Base-by-base conservation (phyloP, 2,329 filamentous ascomycete genomes). In the Knufia petricola region DNA sequence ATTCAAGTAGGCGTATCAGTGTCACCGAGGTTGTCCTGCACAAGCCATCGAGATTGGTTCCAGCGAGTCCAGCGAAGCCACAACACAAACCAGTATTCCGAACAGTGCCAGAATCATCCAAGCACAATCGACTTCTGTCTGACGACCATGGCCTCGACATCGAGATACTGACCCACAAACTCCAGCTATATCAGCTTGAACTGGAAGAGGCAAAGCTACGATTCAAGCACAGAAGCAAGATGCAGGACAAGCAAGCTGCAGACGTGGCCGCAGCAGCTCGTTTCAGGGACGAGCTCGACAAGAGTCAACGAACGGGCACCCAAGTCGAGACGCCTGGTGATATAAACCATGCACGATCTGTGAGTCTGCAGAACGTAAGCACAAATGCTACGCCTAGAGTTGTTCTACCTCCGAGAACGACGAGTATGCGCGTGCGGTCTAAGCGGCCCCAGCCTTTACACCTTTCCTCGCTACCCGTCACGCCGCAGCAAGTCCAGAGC, bases 81-180 rank as follows among this genome's bases (percentile, higher is more conserved):
- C 44, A 19, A 12, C 34, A 26, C 8, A 26, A 17, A 30, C 44
- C 44, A 20, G 23, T 39, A 2, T 47, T 38, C 23, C 32, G 15
- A 10, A 47, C 34, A 17, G 44, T 17, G n/a, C 34, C 32, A 21
- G 32, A 26, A 2, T 24, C 44, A 21, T 34, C 44, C 6, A 39
- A 39, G 15, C 19, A 39, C 26, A 47, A 39, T 28, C 21, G 8
- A 4, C 20, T 39, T 3, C 44, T 47, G 3, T 26, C 20, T 17
- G 44, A 47, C 23, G 44, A 47, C 21, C 7, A 47, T 39, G 44
- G 44, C 21, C 32, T 47, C 24, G 44, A 47, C 28, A 30, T 39
- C n/a, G 44, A 47, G 15, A 47, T 47, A 19, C 31, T 47, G 44
- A 47, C 34, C 8, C 44, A 47, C 44, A 47, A 47, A 15, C 34